phyloP scores from a whole-genome alignment of 257 asterid species.

The Solanum piurae region DNA sequence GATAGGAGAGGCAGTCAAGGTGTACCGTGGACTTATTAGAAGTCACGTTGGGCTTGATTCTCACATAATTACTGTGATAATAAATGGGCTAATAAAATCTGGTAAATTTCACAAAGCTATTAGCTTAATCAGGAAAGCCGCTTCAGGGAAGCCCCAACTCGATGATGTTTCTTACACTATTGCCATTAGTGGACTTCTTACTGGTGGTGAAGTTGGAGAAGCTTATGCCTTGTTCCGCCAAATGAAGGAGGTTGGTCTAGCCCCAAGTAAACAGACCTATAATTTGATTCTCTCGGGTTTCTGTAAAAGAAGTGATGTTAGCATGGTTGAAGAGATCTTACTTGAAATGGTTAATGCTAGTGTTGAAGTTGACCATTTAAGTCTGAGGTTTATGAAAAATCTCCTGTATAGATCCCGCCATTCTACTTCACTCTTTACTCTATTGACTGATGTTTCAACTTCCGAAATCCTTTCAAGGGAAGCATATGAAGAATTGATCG shows the following conservation, averaged over 20 bases:
- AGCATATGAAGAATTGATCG: background rate
- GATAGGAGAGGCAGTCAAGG: constrained; percentile 43
- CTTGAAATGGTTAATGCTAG: constrained; percentile 39
- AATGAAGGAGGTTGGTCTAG: constrained; percentile 44
- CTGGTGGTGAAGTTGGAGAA: constrained; percentile 28
- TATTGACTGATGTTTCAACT: constrained; percentile 18
- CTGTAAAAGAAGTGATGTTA: constrained; percentile 32
- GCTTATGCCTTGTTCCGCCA: constrained; percentile 41
- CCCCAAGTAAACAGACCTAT: constrained; percentile 35
- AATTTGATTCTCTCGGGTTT: constrained; percentile 38
- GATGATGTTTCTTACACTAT: constrained; percentile 51
- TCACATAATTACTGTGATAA: constrained; percentile 50
- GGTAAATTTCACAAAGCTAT: constrained; percentile 34
- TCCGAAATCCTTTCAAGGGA: constrained; percentile 26
- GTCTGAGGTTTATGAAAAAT: constrained; percentile 16
- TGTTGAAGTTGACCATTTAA: constrained; percentile 24
- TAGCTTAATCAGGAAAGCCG: constrained; percentile 31
- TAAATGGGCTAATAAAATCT: constrained; percentile 44
- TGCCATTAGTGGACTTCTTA: constrained; percentile 42
- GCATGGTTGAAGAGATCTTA: constrained; percentile 28
- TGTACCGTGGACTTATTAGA: constrained; percentile 43
- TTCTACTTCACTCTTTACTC: constrained; percentile 7
- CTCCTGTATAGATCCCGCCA: constrained; percentile 10
- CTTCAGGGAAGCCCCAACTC: constrained; percentile 27
- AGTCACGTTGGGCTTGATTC: constrained; percentile 26